phyloP scores from a whole-genome alignment of 768 basidiomycete species.

The Amanita fuliginea region DNA sequence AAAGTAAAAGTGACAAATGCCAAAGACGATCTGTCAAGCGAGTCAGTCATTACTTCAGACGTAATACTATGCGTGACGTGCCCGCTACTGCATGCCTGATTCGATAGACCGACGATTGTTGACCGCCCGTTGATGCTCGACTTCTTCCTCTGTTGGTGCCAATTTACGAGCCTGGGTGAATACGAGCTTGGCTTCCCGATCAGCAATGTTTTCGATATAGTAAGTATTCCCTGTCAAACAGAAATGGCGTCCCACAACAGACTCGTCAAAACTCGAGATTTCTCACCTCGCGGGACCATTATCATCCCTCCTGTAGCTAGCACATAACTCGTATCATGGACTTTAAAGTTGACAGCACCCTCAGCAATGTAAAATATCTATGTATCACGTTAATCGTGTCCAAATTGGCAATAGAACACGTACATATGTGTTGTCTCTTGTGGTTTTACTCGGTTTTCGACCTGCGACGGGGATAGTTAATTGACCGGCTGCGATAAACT shows the following conservation, averaged over 20 bases:
- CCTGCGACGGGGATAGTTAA: conserved; percentile 68
- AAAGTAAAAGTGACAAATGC: too few relatives aligned
- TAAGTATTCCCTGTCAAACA: conserved; percentile 72
- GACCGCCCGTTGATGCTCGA: background rate
- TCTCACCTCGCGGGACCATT: conserved; percentile 77
- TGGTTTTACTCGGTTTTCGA: conserved; percentile 78
- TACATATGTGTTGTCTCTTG: conserved; percentile 78
- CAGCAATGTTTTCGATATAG: conserved; percentile 77
- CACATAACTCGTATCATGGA: conserved; percentile 71
- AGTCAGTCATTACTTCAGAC: background rate
- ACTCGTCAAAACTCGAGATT: background rate
- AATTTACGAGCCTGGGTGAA: conserved; percentile 79
- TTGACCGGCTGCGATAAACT: conserved; percentile 87
- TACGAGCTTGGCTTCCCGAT: conserved; percentile 74
- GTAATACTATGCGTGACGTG: background rate
- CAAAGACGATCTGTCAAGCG: background rate
- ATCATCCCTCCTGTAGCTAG: conserved; percentile 80
- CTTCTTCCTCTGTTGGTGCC: conserved; percentile 6
- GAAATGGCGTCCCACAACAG: background rate
- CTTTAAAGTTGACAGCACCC: too few relatives aligned
- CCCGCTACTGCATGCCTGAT: background rate
- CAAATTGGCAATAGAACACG: background rate
- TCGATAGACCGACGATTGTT: conserved; percentile 5
- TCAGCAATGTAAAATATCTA: conserved; percentile 54
- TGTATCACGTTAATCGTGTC: background rate